phyloP scores from a whole-genome alignment of 305 asterid genomes.

The Plantago coronopus region DNA sequence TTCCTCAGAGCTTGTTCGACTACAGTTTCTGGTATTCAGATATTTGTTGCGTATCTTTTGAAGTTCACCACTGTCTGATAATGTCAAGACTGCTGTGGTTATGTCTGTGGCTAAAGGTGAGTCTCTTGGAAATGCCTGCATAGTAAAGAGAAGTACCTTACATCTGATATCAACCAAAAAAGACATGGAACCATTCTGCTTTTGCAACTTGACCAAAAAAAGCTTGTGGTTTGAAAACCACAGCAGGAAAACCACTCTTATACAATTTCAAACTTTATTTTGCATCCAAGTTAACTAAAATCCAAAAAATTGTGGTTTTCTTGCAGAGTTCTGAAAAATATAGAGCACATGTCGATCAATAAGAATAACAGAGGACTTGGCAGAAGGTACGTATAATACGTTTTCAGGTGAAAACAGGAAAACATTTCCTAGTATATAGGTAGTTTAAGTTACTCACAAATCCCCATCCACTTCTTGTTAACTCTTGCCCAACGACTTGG shows the following conservation, averaged over 20 bases:
- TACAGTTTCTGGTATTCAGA: conserved; percentile 55
- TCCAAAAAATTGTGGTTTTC: no score
- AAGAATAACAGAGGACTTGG: no score
- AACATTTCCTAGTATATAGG: not conserved
- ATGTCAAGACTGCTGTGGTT: conserved; percentile 64
- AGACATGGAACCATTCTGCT: not conserved
- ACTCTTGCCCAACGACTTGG: conserved; percentile 62
- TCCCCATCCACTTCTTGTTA: conserved; percentile 82
- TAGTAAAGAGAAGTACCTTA: not conserved
- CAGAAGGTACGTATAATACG: no score
- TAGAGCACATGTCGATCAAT: no score
- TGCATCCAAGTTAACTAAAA: no score
- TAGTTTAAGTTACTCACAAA: conserved; percentile 53
- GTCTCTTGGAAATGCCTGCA: conserved; percentile 69
- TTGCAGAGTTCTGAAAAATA: no score
- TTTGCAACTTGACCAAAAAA: no score
- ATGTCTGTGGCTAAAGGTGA: conserved; percentile 72
- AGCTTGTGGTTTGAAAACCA: no score
- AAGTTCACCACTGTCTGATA: conserved; percentile 72
- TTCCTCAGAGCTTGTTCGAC: conserved; percentile 45
- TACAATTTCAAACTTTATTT: no score
- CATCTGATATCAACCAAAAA: conserved; percentile 8
- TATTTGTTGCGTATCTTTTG: conserved; percentile 73
- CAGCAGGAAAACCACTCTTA: no score
- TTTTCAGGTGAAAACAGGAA: not conserved